These are phyloP conservation scores for Penicillium psychrosexuale DNA, from an alignment of 2,329 filamentous ascomycete species.

Conservation along the genomic window DNA sequence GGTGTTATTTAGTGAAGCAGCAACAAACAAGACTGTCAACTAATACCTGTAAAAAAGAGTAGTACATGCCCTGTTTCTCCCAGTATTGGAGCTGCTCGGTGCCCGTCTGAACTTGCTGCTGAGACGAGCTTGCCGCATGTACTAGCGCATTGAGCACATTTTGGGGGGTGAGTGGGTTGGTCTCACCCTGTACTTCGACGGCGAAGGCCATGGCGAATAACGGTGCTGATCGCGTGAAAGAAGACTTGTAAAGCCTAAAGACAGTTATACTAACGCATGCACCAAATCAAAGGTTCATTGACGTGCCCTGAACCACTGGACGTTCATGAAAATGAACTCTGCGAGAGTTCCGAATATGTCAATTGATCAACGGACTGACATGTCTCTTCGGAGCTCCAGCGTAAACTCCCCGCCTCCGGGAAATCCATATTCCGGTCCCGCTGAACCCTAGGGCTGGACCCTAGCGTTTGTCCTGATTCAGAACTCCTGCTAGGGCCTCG, in stretches of 20 bases:
- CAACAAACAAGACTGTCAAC: background rate
- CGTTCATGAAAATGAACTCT: background rate
- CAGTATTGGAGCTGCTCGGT: constrained; percentile 68
- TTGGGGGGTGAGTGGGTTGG: constrained; percentile 64
- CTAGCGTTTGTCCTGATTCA: constrained; percentile 17
- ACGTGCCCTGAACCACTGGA: background rate
- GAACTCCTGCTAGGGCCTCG: constrained; percentile 22
- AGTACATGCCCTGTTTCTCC: constrained; percentile 66
- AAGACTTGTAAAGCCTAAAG: background rate
- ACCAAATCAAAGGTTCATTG: background rate
- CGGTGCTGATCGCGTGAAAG: background rate
- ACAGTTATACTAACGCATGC: background rate
- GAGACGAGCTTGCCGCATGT: constrained; percentile 61
- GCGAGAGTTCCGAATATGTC: background rate
- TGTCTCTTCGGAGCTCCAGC: constrained; percentile 5
- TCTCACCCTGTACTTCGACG: constrained; percentile 79
- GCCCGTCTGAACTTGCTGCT: constrained; percentile 64
- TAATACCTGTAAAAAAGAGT: constrained; percentile 64
- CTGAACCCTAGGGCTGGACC: constrained; percentile 31
- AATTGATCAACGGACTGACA: constrained; percentile 6
- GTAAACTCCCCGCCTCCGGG: constrained; percentile 24
- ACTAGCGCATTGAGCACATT: constrained; percentile 65
- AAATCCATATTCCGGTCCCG: constrained; percentile 22
- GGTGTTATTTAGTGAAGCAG: background rate
- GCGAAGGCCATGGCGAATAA: constrained; percentile 59